Evolutionary conservation across 768 basidiomycete genomes (phyloP), one percentile per base, ranked within the genome.

Genomic region (Suillus subluteus): DNA sequence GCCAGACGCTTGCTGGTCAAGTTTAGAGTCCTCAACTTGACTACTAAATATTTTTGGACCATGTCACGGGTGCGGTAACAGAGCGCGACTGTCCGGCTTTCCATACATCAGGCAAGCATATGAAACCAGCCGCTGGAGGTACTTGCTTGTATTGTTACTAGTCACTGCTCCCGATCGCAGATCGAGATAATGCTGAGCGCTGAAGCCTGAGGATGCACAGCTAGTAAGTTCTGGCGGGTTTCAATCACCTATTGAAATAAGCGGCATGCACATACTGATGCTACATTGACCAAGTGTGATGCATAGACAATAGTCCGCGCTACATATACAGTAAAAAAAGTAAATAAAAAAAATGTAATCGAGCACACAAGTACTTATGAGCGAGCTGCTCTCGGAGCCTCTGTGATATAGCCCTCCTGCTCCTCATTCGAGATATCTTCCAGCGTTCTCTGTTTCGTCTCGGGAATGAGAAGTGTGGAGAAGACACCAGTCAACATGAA

Each of bases 401-500:
- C 59, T 61, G 0, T 35, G 43, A 91, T 79, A 76, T 92, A 92
- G 38, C 81, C 78, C 0, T 88, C 80, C 68, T 92, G 91, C 13
- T 83, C 79, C 73, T 94, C 92, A 72, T 88, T 87, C 13, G 91
- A 93, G 26, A 92, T 81, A 18, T 89, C 89, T 78, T 94, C 92
- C 23, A 94, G 82, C 6, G 84, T 75, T 76, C 72, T 79, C 50
- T 81, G 79, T 76, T 87, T 95, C 56, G 94, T 94, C 80, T 95
- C 94, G 43, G 91, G 91, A 13, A 95, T 74, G 16, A 95, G 84
- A 18, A 94, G 79, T 0, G 93, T 94, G 8, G 94, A 93, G 80
- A 89, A 85, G 66, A 95, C 83, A 55, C 94, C 94, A 2, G 91
- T 94, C 64, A 94, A 76, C 93, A 94, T 95, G 82, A 94, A 94